phyloP scores from a whole-genome alignment of 179 eudicot genomes.

The Drosera spatulata region DNA sequence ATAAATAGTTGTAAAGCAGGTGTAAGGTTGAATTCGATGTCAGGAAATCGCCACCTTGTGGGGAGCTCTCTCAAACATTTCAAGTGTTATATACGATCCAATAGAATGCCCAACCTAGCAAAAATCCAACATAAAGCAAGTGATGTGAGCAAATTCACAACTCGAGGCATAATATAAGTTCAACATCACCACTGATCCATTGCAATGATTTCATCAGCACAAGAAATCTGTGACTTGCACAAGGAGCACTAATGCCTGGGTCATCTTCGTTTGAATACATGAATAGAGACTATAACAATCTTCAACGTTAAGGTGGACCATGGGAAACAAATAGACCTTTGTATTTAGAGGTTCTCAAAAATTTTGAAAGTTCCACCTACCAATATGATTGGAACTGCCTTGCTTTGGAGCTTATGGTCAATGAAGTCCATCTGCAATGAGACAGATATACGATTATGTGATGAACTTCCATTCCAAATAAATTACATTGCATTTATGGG shows the following conservation, averaged over 20 bases:
- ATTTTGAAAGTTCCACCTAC: constrained; percentile 21
- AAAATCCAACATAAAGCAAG: background rate
- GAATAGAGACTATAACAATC: too few species aligned
- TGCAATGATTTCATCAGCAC: too few species aligned
- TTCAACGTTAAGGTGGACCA: too few species aligned
- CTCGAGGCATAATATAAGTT: too few species aligned
- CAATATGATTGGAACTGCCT: constrained; percentile 53
- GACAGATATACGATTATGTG: background rate
- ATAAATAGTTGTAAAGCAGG: background rate
- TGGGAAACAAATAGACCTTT: too few species aligned
- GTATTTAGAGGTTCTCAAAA: too few species aligned
- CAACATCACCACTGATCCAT: too few species aligned
- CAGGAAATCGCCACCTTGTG: constrained; percentile 39
- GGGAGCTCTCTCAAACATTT: constrained; percentile 36
- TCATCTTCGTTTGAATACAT: too few species aligned
- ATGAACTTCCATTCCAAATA: background rate
- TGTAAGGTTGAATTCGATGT: constrained; percentile 5
- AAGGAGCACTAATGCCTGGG: too few species aligned
- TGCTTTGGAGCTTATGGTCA: constrained; percentile 40
- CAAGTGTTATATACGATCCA: constrained; percentile 19
- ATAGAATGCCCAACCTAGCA: constrained; percentile 85
- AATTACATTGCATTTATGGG: too few species aligned
- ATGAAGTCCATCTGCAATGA: constrained; percentile 58
- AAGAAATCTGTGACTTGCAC: too few species aligned
- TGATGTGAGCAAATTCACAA: too few species aligned